These are phyloP conservation scores for Daedaleopsis nitida DNA, from an alignment of 768 basidiomycete genomes.

Conservation along the genomic window DNA sequence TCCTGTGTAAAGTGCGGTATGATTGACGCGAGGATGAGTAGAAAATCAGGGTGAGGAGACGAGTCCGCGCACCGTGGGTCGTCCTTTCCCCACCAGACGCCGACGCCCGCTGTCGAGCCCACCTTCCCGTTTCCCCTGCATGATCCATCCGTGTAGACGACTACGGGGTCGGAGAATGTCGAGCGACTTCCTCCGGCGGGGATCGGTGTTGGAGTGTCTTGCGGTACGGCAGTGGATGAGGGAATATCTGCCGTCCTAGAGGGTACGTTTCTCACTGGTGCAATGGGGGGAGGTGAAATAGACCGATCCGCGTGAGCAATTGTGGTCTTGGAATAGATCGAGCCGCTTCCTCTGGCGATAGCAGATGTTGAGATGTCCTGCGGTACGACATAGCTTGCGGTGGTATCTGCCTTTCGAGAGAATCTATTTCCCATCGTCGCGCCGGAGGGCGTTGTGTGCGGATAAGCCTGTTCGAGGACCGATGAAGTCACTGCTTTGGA, in stretches of 20 bases:
- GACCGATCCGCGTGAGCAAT: too few relatives aligned
- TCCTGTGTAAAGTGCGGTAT: constrained; percentile 45
- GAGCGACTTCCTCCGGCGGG: background rate
- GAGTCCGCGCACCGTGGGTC: constrained; percentile 54
- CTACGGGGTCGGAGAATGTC: constrained; percentile 27
- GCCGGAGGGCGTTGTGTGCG: too few relatives aligned
- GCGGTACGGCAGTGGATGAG: background rate
- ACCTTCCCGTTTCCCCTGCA: constrained; percentile 77
- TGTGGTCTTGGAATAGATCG: constrained; percentile 24
- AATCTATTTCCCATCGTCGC: too few relatives aligned
- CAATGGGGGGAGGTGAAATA: too few relatives aligned
- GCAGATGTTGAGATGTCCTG: background rate
- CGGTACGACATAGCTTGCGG: background rate
- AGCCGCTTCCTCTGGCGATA: background rate
- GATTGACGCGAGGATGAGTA: background rate
- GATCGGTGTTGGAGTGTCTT: background rate
- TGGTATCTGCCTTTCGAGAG: background rate
- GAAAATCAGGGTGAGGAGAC: too few relatives aligned
- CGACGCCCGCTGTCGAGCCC: constrained; percentile 74
- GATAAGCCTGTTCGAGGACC: background rate
- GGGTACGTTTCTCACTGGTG: background rate
- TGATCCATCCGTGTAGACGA: constrained; percentile 87
- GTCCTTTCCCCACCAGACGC: constrained; percentile 82
- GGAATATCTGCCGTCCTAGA: background rate
- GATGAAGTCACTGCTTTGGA: background rate